Evolutionary conservation across 140 eudicot species (phyloP), one percentile per base, ranked within the genome.

Genomic region (Senecio squalidus): DNA sequence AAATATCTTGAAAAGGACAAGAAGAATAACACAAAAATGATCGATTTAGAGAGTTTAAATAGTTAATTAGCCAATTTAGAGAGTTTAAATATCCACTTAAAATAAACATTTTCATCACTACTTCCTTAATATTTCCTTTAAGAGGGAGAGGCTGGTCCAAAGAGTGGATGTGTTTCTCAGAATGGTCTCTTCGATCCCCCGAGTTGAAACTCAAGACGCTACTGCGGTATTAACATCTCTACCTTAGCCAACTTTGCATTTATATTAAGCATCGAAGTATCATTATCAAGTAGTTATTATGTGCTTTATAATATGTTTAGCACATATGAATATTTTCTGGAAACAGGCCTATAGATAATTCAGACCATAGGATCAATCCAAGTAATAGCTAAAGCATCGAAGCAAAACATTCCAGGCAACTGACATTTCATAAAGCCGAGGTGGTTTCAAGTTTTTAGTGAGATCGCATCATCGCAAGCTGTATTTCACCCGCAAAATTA

Each of bases 361-460:
- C 98, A 84, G 56, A 80, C 92, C n/a, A 67, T 87, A 17, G 98
- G 98, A 59, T 92, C 96, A 58, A 76, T 92, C 26, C 96, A 92
- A 86, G 95, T 93, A 74, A 79, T 92, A 33, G 96, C 95, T 6
- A 87, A 87, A 64, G 83, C 95, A 61, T 79, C 98, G 8, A 84
- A 87, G 74, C 81, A 81, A 13, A 65, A 62, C 69, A 73, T 92
- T 9, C 11, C 82, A 66, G 86, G 77, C 60, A 77, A 92, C 95
- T 3, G 98, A 92, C 66, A 86, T 87, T 64, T 84, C 98, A 45
- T 82, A 92, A 84, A 70, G 96, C 89, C 2, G 93, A 92, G 41
- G 84, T 62, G 29, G 77, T 92, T 28, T 36, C 80, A 52, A 80
- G 68, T 47, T 92, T 92, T 60, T 92, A 86, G 71, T 70, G 86